phyloP scores from a whole-genome alignment of 2,329 filamentous ascomycete species.

The Cordyceps militaris region DNA sequence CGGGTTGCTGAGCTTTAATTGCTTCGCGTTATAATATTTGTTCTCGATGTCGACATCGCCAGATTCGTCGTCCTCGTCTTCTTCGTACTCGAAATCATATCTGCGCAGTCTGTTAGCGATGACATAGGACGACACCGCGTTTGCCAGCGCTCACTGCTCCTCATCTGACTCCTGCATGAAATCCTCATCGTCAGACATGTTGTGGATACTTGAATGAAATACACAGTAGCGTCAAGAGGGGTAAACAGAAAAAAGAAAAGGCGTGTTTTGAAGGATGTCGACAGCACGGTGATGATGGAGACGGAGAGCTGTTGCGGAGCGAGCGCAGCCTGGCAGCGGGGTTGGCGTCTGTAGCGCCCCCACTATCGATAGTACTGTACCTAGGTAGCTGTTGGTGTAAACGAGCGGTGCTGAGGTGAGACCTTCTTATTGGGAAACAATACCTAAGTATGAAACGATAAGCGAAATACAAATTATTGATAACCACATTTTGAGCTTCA shows the following conservation, averaged over 20 bases:
- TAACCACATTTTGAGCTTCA: too few relatives aligned
- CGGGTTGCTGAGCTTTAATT: slow-evolving; percentile 81
- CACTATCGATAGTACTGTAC: neutral
- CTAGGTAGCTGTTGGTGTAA: too few relatives aligned
- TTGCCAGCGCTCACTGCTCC: slow-evolving; percentile 30
- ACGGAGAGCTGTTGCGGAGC: neutral
- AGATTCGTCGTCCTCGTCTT: slow-evolving; percentile 78
- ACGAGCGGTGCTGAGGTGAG: too few relatives aligned
- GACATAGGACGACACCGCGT: neutral
- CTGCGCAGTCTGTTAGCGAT: slow-evolving; percentile 19
- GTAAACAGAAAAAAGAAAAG: neutral
- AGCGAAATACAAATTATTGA: too few relatives aligned
- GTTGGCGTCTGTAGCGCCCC: neutral
- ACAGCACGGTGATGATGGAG: neutral
- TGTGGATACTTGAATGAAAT: slow-evolving; percentile 12
- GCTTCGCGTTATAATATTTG: slow-evolving; percentile 99
- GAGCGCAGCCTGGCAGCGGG: neutral
- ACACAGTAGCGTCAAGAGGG: neutral
- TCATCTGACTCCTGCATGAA: slow-evolving; percentile 44
- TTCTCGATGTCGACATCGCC: slow-evolving; percentile 96
- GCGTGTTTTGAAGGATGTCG: neutral
- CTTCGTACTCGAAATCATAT: slow-evolving; percentile 98
- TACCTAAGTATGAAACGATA: too few relatives aligned
- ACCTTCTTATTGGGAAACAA: neutral
- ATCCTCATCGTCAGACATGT: slow-evolving; percentile 46